Evolutionary conservation across 495 filamentous ascomycete genomes (phyloP).

Genomic region (Tuber brumale): DNA sequence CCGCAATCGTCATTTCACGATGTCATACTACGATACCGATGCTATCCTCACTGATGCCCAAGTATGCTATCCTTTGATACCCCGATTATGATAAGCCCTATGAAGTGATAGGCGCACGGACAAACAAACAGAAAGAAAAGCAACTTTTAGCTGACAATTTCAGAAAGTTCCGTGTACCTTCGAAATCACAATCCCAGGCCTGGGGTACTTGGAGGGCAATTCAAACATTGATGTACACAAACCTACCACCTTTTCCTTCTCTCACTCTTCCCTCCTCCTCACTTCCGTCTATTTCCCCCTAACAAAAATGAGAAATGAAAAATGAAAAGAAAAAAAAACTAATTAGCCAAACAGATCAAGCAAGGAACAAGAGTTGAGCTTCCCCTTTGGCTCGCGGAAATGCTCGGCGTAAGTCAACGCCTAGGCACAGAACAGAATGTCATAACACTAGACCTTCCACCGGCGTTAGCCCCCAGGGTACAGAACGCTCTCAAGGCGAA

Average conservation of each 20-base stretch:
- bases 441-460: constrained; percentile 73
- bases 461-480: constrained; percentile 69
- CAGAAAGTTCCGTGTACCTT: constrained; percentile 96
- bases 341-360: constrained; percentile 51
- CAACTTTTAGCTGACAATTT: background rate
- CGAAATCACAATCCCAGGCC: constrained; percentile 73
- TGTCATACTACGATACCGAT: constrained; percentile 91
- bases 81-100: constrained; percentile 4
- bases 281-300: background rate
- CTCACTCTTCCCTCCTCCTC: background rate
- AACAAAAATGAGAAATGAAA: background rate
- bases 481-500: constrained; percentile 88
- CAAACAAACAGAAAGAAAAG: constrained; percentile 11
- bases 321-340: background rate
- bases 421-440: constrained; percentile 53
- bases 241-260: background rate
- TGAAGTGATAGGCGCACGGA: background rate
- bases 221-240: constrained; percentile 54
- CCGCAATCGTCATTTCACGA: constrained; percentile 44
- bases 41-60: constrained; percentile 89
- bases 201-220: constrained; percentile 80
- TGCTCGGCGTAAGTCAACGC: constrained; percentile 73
- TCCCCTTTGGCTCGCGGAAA: constrained; percentile 94
- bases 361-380: constrained; percentile 70
- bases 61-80: constrained; percentile 46